phyloP scores from a whole-genome alignment of 306 rosid genomes.

The Dalbergia cochinchinensis region DNA sequence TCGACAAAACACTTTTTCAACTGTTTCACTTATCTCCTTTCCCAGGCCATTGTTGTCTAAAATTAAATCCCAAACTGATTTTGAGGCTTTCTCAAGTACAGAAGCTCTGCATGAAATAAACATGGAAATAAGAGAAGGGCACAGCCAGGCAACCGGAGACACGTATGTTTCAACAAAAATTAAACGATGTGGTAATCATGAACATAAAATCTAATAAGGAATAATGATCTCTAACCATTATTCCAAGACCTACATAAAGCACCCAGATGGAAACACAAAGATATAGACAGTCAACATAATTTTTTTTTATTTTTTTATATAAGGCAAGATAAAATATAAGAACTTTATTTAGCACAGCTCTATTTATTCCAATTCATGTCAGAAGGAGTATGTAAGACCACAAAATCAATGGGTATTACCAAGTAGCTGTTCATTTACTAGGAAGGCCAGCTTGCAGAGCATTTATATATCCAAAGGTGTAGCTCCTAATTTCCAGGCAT shows the following conservation, averaged over 20 bases:
- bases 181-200: constrained; percentile 5
- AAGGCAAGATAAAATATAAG: not conserved
- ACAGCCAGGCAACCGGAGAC: constrained; percentile 12
- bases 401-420: not conserved
- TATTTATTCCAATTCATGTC: not conserved
- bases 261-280: not conserved
- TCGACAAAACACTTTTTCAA: constrained; percentile 88
- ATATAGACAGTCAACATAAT: not conserved
- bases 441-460: constrained; percentile 10
- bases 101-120: constrained; percentile 71
- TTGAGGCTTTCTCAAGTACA: constrained; percentile 93
- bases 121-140: constrained; percentile 36
- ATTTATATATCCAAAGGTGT: constrained; percentile 30
- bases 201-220: constrained; percentile 35
- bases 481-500: constrained; percentile 18
- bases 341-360: constrained; percentile 3
- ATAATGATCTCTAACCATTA: constrained; percentile 19
- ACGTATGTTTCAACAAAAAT: constrained; percentile 30
- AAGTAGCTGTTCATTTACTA: constrained; percentile 3
- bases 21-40: constrained; percentile 84
- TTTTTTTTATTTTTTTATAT: too few relatives aligned
- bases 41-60: constrained; percentile 83
- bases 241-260: not conserved
- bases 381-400: not conserved
- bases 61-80: constrained; percentile 96